These are phyloP conservation scores for Fusarium stilboides DNA, from an alignment of 2,329 filamentous ascomycete species.

Conservation along the genomic window DNA sequence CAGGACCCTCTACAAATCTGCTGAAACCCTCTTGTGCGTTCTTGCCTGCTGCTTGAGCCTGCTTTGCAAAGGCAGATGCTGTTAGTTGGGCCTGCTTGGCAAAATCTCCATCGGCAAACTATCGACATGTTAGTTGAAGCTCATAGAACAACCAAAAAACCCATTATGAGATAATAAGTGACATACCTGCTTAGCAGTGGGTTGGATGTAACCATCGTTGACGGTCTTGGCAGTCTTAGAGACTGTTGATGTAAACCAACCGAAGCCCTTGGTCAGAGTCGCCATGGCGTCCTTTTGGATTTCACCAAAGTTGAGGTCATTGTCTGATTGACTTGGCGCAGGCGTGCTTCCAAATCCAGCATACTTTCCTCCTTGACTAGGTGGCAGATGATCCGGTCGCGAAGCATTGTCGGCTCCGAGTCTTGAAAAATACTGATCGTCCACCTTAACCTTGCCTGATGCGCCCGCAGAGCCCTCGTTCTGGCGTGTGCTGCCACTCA, in stretches of 20 bases:
- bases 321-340: conserved; percentile 63
- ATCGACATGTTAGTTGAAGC: conserved; percentile 45
- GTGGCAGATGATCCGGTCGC: conserved; percentile 81
- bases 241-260: conserved; percentile 92
- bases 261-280: conserved; percentile 91
- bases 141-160: conserved; percentile 18
- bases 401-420: conserved; percentile 87
- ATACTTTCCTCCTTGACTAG: conserved; percentile 94
- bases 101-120: conserved; percentile 87
- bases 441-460: conserved; percentile 70
- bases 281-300: conserved; percentile 92
- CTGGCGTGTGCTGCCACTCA: conserved; percentile 58
- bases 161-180: neutral
- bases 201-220: conserved; percentile 92
- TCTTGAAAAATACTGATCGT: conserved; percentile 92
- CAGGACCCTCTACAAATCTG: conserved; percentile 87
- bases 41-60: conserved; percentile 78
- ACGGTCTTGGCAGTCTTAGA: conserved; percentile 92
- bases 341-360: conserved; percentile 89
- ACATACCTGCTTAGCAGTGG: conserved; percentile 86
- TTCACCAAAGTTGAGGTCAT: conserved; percentile 79
- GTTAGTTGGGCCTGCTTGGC: conserved; percentile 75
- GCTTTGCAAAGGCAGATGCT: conserved; percentile 76
- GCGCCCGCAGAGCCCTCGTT: conserved; percentile 58
- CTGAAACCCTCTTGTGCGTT: conserved; percentile 85